Evolutionary conservation across 1,139 yeast species (phyloP), one percentile per base, ranked within the genome.

Genomic region (Kluyveromyces sp.): DNA sequence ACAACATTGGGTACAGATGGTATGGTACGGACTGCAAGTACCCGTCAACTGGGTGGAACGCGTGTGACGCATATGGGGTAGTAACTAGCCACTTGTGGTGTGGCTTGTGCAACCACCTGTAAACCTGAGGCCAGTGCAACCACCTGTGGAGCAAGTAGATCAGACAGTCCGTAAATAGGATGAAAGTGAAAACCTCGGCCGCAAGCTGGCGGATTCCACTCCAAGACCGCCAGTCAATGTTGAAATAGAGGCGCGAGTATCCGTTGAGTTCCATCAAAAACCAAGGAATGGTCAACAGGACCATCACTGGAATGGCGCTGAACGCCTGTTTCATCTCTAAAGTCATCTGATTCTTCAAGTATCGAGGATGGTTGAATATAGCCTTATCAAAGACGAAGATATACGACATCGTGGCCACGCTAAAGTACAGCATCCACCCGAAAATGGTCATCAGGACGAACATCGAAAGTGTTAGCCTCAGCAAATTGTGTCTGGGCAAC

Each of bases 1-100:
- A 85, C 28, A 92, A 48, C 63, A 92, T 75, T 49, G 97, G 97
- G 68, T 76, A 92, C 49, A 88, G 52, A 64, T 92, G 98, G 69
- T 92, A 92, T 22, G 98, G 96, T 51, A 92, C 63, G 38, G 95
- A 83, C 71, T 92, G 98, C 47, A 78, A 70, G 70, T 84, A 92
- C 35, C 98, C 98, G 61, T 92, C 98, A 43, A 92, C 82, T 12
- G 98, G 98, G 67, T 92, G 96, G 87, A 92, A 92, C 18, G 98
- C 97, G 63, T 89, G 97, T 11, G 96, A 87, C 1, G 98, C 98
- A 68, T 83, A 92, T 30, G 98, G 98, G 3, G 98, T 89, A 52
- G 97, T 92, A 42, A 92, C 96, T 58, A 92, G 80, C 98, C 98
- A 92, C 69, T 92, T 94, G 74, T 92, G 98, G 66, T 92, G 98